Evolutionary conservation across 345 rosid species (phyloP).

Genomic region (Lepidium sativum): DNA sequence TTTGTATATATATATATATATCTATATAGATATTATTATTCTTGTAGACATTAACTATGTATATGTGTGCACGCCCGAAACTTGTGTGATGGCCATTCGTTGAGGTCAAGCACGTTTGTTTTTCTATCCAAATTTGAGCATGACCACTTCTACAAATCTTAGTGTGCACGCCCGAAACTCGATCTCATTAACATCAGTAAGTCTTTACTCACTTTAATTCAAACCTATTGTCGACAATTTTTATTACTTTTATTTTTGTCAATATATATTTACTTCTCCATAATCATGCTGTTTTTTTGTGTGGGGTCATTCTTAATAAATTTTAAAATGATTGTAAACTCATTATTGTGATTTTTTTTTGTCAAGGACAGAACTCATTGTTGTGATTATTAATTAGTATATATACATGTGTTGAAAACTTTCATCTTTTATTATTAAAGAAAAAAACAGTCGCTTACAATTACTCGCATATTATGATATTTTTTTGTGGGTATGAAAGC

Average conservation of each 20-base stretch:
- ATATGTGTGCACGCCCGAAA: neutral
- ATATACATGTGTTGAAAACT: neutral
- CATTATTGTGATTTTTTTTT: too few species aligned
- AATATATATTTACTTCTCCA: neutral
- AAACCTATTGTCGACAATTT: neutral
- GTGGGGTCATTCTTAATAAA: too few species aligned
- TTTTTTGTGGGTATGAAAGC: too few species aligned
- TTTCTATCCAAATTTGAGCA: constrained; percentile 6
- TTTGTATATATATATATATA: neutral
- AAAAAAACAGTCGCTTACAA: neutral
- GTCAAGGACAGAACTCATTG: too few species aligned
- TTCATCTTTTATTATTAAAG: neutral
- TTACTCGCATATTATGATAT: constrained; percentile 1
- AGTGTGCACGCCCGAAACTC: neutral
- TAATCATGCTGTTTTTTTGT: neutral
- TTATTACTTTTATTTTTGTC: neutral
- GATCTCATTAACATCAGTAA: neutral
- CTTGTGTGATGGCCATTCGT: neutral
- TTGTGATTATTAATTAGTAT: too few species aligned
- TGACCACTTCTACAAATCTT: constrained; percentile 4
- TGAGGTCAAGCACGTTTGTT: neutral
- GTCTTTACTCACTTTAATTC: neutral
- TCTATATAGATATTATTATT: too few species aligned
- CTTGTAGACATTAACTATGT: neutral
- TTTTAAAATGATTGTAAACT: neutral